Percentiles rank a stretch among this genome's conserved stretches.
Conservation (phyloP, 345 rosid species). For the Eucalyptus guilfoylei region DNA sequence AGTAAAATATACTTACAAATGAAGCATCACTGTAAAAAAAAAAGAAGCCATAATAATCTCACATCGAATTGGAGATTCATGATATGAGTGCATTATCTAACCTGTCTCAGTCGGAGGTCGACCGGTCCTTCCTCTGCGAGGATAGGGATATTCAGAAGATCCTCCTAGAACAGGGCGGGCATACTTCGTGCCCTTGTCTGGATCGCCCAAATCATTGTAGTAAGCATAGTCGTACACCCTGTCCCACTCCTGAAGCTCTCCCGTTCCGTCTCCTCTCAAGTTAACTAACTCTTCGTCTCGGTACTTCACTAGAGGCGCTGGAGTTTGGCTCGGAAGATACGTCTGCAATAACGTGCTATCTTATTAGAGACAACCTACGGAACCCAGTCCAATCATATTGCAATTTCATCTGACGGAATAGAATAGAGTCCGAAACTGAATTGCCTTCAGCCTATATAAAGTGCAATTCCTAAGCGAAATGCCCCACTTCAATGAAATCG, state of each 20-base stretch:
- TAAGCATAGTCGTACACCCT: conserved; percentile 32
- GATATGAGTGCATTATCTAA: background rate
- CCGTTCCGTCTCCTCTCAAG: conserved; percentile 27
- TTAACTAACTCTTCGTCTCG: conserved; percentile 21
- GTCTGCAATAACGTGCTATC: background rate
- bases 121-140: conserved; percentile 36
- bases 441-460: background rate
- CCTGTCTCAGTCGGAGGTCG: conserved; percentile 13
- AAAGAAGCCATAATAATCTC: background rate
- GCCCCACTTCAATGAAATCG: background rate
- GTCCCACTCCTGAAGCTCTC: conserved; percentile 24
- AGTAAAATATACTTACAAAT: background rate
- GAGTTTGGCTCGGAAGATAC: conserved; percentile 23
- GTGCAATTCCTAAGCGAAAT: background rate
- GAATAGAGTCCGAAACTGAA: background rate
- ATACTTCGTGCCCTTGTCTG: conserved; percentile 12
- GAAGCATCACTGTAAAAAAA: background rate
- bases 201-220: conserved; percentile 33
- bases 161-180: conserved; percentile 35
- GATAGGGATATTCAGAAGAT: conserved; percentile 25
- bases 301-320: conserved; percentile 14
- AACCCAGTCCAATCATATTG: background rate
- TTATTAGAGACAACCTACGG: background rate
- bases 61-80: background rate
- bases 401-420: background rate